phyloP scores from a whole-genome alignment of 495 filamentous ascomycete species.

The Baudoinia panamericana region DNA sequence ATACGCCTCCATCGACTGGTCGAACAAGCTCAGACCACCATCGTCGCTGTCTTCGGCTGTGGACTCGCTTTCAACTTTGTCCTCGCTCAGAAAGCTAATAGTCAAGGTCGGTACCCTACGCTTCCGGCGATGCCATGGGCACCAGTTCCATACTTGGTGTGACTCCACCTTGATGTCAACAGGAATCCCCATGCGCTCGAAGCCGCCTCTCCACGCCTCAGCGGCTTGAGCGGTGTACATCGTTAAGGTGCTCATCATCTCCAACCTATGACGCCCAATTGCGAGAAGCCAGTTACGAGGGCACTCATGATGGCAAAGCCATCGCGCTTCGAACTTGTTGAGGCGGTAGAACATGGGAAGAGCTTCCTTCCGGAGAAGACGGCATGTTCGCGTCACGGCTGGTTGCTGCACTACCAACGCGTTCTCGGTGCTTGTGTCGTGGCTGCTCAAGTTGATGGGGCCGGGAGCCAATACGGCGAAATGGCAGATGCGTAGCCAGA shows the following conservation, averaged over 20 bases:
- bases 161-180: not conserved
- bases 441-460: not conserved
- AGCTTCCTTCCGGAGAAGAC: not conserved
- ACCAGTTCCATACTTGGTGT: too few species aligned
- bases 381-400: not conserved
- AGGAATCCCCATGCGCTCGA: not conserved
- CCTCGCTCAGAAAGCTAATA: too few species aligned
- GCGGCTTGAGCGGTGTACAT: not conserved
- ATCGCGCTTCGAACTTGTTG: constrained; percentile 1
- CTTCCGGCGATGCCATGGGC: too few species aligned
- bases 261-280: not conserved
- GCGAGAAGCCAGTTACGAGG: not conserved
- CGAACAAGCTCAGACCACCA: too few species aligned
- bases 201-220: not conserved
- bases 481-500: constrained; percentile 1
- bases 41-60: too few species aligned
- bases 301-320: not conserved
- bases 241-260: not conserved
- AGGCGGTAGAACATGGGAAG: constrained; percentile 1
- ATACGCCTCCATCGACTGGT: too few species aligned
- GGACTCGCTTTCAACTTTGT: too few species aligned
- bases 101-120: too few species aligned
- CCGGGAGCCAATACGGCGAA: not conserved
- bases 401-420: not conserved
- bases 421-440: not conserved